A percentile compares a stretch with the other conserved stretches of the same genome.
phyloP scores from a whole-genome alignment of 2,329 filamentous ascomycete species.

The Penicillium concentricum region DNA sequence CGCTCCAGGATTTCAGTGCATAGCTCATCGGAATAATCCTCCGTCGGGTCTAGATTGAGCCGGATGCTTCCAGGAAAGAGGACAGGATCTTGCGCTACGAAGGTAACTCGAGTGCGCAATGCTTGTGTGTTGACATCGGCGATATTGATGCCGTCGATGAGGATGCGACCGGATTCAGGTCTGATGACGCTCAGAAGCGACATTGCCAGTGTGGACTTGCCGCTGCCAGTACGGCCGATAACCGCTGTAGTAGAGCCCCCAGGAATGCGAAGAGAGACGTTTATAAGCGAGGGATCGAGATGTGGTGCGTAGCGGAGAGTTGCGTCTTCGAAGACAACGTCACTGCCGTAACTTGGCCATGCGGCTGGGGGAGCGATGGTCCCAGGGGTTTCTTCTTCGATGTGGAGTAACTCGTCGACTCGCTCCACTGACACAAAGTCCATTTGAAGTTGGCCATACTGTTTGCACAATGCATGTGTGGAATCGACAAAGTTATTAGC shows the following conservation, averaged over 20 bases:
- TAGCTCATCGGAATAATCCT: constrained; percentile 56
- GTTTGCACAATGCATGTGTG: constrained; percentile 72
- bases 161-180: constrained; percentile 56
- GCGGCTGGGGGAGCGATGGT: constrained; percentile 66
- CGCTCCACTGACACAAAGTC: constrained; percentile 89
- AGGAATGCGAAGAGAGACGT: constrained; percentile 70
- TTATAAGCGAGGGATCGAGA: constrained; percentile 68
- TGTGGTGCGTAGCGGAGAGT: constrained; percentile 77
- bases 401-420: constrained; percentile 74
- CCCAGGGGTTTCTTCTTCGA: constrained; percentile 72
- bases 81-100: constrained; percentile 66
- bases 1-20: constrained; percentile 55
- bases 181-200: constrained; percentile 58
- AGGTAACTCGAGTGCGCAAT: constrained; percentile 62
- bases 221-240: constrained; percentile 75
- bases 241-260: constrained; percentile 76
- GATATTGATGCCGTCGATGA: constrained; percentile 62
- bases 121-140: constrained; percentile 58
- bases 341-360: constrained; percentile 72
- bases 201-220: constrained; percentile 74
- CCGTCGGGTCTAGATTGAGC: constrained; percentile 62
- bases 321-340: constrained; percentile 73
- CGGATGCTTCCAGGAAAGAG: constrained; percentile 63
- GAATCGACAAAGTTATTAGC: constrained; percentile 63
- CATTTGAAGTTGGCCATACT: constrained; percentile 84